Percentiles rank a stretch among this genome's conserved stretches.
phyloP scores from a whole-genome alignment of 495 filamentous ascomycete genomes.

The Staphylotrichum tortipilum region DNA sequence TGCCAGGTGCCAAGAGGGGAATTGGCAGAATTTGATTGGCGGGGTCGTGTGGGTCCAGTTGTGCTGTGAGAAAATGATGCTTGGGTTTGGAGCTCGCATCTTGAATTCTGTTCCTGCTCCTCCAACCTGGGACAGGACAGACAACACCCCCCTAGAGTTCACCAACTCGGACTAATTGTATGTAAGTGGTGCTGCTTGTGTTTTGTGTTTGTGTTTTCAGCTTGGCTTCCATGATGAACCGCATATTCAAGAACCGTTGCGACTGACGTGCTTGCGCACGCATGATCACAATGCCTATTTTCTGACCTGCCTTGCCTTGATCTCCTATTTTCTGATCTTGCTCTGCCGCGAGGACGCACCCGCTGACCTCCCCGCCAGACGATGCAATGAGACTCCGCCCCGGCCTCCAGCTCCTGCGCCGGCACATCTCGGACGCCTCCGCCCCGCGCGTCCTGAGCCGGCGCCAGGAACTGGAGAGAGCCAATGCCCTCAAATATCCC shows the following conservation, averaged over 20 bases:
- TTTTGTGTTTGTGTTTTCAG: too few species aligned
- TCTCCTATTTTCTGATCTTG: not conserved
- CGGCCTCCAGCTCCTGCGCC: slow-evolving; percentile 45
- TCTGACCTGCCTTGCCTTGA: slow-evolving; percentile 27
- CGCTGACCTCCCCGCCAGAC: not conserved
- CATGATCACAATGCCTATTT: slow-evolving; percentile 53
- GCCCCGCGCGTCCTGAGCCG: slow-evolving; percentile 18
- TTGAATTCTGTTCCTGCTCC: not conserved
- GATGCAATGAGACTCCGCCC: slow-evolving; percentile 32
- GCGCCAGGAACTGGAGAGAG: slow-evolving; percentile 23
- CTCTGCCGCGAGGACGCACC: not conserved
- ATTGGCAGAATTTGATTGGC: not conserved
- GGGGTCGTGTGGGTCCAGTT: not conserved
- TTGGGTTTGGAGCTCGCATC: not conserved
- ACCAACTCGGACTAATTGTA: too few species aligned
- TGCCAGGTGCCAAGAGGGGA: not conserved
- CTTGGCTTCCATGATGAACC: slow-evolving; percentile 31
- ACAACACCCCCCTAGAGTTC: not conserved
- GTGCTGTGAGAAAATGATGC: not conserved
- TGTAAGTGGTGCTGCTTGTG: too few species aligned
- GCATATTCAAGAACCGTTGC: slow-evolving; percentile 79
- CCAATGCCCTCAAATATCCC: slow-evolving; percentile 34
- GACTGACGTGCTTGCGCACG: slow-evolving; percentile 65
- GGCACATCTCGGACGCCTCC: slow-evolving; percentile 35
- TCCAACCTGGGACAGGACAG: not conserved